Percentiles rank a stretch among this genome's conserved stretches.
phyloP scores from a whole-genome alignment of 1,139 yeast species.

The Saccharomycopsis phalli region DNA sequence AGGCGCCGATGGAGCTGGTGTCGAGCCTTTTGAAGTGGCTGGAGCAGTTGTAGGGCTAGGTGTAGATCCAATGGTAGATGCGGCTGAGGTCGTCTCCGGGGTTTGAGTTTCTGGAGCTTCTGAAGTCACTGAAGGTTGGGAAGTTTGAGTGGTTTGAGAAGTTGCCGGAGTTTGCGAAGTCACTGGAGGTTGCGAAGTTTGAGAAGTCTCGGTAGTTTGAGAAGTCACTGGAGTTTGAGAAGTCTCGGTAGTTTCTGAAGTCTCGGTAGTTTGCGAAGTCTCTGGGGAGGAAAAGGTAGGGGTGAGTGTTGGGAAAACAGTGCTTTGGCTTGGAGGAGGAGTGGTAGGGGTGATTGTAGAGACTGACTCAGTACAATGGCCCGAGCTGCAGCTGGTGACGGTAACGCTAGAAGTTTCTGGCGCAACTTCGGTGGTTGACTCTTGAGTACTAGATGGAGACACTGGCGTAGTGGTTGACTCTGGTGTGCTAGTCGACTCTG shows the following conservation, averaged over 20 bases:
- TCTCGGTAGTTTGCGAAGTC: not conserved
- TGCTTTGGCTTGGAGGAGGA: not conserved
- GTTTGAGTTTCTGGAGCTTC: not conserved
- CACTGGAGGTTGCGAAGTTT: slow-evolving; percentile 20
- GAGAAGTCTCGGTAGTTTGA: slow-evolving; percentile 10
- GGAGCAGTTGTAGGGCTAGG: slow-evolving; percentile 1
- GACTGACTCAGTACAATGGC: too few species aligned
- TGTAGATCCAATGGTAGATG: not conserved
- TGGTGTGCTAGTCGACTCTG: not conserved
- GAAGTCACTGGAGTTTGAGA: slow-evolving; percentile 19
- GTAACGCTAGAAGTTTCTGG: slow-evolving; percentile 15
- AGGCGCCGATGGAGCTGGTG: slow-evolving; percentile 2
- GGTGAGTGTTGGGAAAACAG: not conserved
- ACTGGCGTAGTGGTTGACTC: slow-evolving; percentile 3
- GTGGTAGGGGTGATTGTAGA: too few species aligned
- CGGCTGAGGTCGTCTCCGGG: not conserved
- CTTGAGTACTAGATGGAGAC: slow-evolving; percentile 1
- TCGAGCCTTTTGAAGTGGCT: not conserved
- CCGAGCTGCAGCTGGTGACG: too few species aligned
- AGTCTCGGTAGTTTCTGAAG: slow-evolving; percentile 6
- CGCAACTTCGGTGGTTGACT: slow-evolving; percentile 16
- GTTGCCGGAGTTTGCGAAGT: too few species aligned
- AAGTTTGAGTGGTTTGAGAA: too few species aligned
- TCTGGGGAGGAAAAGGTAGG: slow-evolving; percentile 1
- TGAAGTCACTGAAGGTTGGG: too few species aligned